Conservation (phyloP, 805 yeast genomes). For the Candida vartiovaarae region DNA sequence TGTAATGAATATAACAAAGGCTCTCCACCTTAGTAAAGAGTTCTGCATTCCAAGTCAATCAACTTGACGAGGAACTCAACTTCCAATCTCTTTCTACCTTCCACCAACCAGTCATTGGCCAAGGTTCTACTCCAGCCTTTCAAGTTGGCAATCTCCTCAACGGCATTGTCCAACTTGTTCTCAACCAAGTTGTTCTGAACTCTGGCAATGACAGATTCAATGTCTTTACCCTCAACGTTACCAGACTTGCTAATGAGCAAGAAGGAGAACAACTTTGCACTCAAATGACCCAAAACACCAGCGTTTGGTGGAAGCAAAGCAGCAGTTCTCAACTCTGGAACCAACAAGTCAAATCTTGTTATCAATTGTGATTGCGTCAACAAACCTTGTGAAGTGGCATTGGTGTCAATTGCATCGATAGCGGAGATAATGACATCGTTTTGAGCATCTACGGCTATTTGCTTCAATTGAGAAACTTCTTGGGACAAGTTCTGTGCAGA, state of each 20-base stretch:
- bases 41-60: slow-evolving; percentile 58
- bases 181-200: slow-evolving; percentile 68
- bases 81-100: slow-evolving; percentile 85
- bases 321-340: slow-evolving; percentile 82
- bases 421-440: slow-evolving; percentile 46
- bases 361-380: slow-evolving; percentile 31
- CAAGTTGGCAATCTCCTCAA: slow-evolving; percentile 82
- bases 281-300: slow-evolving; percentile 85
- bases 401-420: slow-evolving; percentile 38
- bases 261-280: slow-evolving; percentile 71
- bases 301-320: slow-evolving; percentile 92
- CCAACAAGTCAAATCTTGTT: slow-evolving; percentile 47
- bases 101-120: slow-evolving; percentile 87
- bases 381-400: slow-evolving; percentile 44
- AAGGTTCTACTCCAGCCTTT: slow-evolving; percentile 91
- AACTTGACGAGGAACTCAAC: slow-evolving; percentile 70
- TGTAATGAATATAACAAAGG: no score
- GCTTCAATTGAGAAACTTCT: slow-evolving; percentile 16
- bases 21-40: slow-evolving; percentile 24
- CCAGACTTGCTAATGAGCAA: slow-evolving; percentile 77
- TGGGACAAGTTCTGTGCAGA: slow-evolving; percentile 28
- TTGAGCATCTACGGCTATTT: slow-evolving; percentile 32
- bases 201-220: slow-evolving; percentile 83
- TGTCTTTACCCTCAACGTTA: slow-evolving; percentile 70
- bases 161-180: slow-evolving; percentile 80